These are phyloP conservation scores for Calycina herbarum DNA, from an alignment of 2,329 filamentous ascomycete species.

Conservation along the genomic window DNA sequence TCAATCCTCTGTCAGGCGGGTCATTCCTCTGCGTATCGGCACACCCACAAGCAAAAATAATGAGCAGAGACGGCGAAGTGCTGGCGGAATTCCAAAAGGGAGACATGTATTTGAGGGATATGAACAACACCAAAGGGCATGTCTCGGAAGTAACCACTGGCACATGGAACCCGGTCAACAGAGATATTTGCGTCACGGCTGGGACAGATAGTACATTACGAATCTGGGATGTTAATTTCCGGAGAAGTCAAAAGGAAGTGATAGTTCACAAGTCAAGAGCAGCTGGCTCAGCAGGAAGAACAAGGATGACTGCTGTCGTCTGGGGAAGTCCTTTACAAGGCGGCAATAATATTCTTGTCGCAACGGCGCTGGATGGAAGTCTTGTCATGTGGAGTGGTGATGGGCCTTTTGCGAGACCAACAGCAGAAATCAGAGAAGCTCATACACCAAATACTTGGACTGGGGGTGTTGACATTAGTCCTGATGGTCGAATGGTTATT, in stretches of 20 bases:
- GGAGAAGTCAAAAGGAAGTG: conserved; percentile 85
- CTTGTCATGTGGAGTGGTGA: conserved; percentile 91
- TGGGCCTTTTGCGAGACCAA: conserved; percentile 79
- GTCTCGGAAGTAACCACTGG: conserved; percentile 88
- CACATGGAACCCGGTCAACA: conserved; percentile 86
- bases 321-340: conserved; percentile 80
- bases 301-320: conserved; percentile 87
- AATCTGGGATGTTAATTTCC: conserved; percentile 96
- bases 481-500: conserved; percentile 86
- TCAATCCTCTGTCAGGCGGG: conserved; percentile 78
- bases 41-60: conserved; percentile 84
- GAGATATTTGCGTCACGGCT: conserved; percentile 82
- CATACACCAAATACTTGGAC: conserved; percentile 87
- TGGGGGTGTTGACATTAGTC: conserved; percentile 84
- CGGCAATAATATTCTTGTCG: conserved; percentile 75
- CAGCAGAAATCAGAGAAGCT: conserved; percentile 80
- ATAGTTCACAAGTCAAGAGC: conserved; percentile 93
- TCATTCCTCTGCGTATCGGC: conserved; percentile 86
- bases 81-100: conserved; percentile 91
- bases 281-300: conserved; percentile 84
- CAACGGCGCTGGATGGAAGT: conserved; percentile 84
- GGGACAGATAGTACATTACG: conserved; percentile 93
- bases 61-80: conserved; percentile 84
- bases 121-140: conserved; percentile 97
- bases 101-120: conserved; percentile 96